phyloP scores from a whole-genome alignment of 2,329 filamentous ascomycete genomes.

The Monosporascus sp. region DNA sequence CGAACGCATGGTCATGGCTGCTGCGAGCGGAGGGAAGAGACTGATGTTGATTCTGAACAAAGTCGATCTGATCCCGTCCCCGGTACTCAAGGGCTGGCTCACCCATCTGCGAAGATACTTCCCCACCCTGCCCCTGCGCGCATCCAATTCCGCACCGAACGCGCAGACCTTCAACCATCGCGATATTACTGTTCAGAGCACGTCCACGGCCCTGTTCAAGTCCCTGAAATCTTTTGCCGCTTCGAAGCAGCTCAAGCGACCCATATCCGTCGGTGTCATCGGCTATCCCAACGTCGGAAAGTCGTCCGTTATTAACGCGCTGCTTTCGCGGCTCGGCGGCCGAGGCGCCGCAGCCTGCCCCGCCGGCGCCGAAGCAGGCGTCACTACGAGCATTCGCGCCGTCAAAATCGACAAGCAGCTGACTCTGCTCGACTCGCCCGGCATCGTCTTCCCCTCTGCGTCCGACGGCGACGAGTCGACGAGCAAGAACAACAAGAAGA shows the following conservation, averaged over 20 bases:
- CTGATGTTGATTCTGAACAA: slow-evolving; percentile 93
- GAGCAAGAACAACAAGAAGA: slow-evolving; percentile 37
- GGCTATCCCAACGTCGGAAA: slow-evolving; percentile 96
- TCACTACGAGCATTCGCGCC: slow-evolving; percentile 81
- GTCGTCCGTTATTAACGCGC: slow-evolving; percentile 92
- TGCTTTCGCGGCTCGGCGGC: slow-evolving; percentile 70
- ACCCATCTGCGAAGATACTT: slow-evolving; percentile 81
- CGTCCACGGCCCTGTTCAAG: slow-evolving; percentile 78
- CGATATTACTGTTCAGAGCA: slow-evolving; percentile 80
- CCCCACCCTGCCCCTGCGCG: slow-evolving; percentile 83
- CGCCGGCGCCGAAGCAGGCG: slow-evolving; percentile 84
- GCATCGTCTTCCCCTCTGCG: slow-evolving; percentile 84
- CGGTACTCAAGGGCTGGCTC: slow-evolving; percentile 81
- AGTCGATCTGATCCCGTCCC: slow-evolving; percentile 82
- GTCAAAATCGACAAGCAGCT: slow-evolving; percentile 95
- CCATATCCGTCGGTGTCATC: slow-evolving; percentile 87
- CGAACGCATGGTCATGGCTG: slow-evolving; percentile 87
- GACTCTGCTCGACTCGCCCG: slow-evolving; percentile 88
- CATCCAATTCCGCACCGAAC: slow-evolving; percentile 75
- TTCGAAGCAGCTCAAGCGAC: slow-evolving; percentile 77
- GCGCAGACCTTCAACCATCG: slow-evolving; percentile 91
- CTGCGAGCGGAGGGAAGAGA: slow-evolving; percentile 75
- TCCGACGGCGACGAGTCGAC: slow-evolving; percentile 13
- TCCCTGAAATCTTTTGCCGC: slow-evolving; percentile 87
- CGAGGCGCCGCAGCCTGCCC: slow-evolving; percentile 69